Conservation (phyloP, 2,329 filamentous ascomycete genomes). For the Alternaria sp. region DNA sequence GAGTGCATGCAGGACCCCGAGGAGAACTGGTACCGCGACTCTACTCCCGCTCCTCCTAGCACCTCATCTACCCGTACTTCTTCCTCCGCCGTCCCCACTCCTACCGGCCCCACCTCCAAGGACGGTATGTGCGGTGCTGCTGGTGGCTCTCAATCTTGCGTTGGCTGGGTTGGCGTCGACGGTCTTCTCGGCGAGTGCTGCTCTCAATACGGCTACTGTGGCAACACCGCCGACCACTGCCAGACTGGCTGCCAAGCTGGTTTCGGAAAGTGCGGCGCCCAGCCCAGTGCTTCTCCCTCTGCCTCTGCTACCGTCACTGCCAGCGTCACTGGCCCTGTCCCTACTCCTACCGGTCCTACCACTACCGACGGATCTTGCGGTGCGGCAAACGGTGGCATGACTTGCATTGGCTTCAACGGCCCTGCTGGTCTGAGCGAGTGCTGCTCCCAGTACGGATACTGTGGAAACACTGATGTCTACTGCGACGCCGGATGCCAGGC, state of each 20-base stretch:
- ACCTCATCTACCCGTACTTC: slow-evolving; percentile 26
- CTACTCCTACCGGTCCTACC: slow-evolving; percentile 5
- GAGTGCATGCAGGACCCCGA: slow-evolving; percentile 55
- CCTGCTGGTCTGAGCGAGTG: slow-evolving; percentile 44
- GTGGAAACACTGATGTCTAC: slow-evolving; percentile 33
- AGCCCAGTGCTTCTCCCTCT: slow-evolving; percentile 4
- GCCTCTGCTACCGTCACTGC: slow-evolving; percentile 1
- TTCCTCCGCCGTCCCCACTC: slow-evolving; percentile 22
- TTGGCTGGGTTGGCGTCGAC: slow-evolving; percentile 31
- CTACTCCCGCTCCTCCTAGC: slow-evolving; percentile 41
- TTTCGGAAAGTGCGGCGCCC: slow-evolving; percentile 19
- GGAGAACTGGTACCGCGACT: slow-evolving; percentile 57
- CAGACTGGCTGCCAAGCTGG: slow-evolving; percentile 29
- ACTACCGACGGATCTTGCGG: slow-evolving; percentile 33
- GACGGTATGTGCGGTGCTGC: slow-evolving; percentile 29
- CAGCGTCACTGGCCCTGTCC: slow-evolving; percentile 48
- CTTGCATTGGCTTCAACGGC: slow-evolving; percentile 37
- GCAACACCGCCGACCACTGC: slow-evolving; percentile 31
- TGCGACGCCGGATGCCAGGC: slow-evolving; percentile 33
- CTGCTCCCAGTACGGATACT: slow-evolving; percentile 53
- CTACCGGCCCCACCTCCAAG: slow-evolving; percentile 27
- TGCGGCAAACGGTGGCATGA: slow-evolving; percentile 16
- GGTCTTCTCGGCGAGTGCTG: slow-evolving; percentile 50
- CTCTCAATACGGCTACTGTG: slow-evolving; percentile 51
- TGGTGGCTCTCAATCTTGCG: slow-evolving; percentile 24